phyloP scores from a whole-genome alignment of 495 filamentous ascomycete species.

The Penicillium soppii region DNA sequence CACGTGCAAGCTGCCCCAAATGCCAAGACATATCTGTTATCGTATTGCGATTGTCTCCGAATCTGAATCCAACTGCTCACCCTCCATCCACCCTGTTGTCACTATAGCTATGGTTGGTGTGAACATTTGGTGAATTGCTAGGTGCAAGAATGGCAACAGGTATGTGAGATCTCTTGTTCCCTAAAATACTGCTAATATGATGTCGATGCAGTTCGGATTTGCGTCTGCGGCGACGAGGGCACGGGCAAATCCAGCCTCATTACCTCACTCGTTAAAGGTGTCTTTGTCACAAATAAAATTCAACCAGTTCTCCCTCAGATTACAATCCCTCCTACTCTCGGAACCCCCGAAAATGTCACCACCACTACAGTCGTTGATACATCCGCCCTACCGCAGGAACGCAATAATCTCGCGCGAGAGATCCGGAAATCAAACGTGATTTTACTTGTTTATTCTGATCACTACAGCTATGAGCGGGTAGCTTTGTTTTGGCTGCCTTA shows the following conservation, averaged over 20 bases:
- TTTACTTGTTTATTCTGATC: conserved; percentile 93
- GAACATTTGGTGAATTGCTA: not conserved
- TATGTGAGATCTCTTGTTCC: conserved; percentile 12
- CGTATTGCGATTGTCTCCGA: conserved; percentile 1
- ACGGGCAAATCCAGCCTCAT: conserved; percentile 57
- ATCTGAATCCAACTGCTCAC: not conserved
- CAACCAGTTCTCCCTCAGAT: conserved; percentile 92
- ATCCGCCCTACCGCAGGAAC: conserved; percentile 90
- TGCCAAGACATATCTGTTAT: conserved; percentile 7
- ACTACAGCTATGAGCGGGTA: conserved; percentile 97
- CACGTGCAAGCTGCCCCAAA: not conserved
- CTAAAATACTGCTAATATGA: conserved; percentile 8
- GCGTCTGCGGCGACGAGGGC: conserved; percentile 92
- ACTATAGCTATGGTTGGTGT: not conserved
- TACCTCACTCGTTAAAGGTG: conserved; percentile 80
- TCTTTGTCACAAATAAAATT: conserved; percentile 90
- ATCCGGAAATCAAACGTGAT: conserved; percentile 97
- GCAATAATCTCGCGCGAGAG: conserved; percentile 83
- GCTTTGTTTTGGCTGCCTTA: conserved; percentile 97
- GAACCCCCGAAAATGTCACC: conserved; percentile 90
- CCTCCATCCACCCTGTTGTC: not conserved
- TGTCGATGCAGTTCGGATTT: conserved; percentile 71
- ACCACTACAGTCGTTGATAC: conserved; percentile 96
- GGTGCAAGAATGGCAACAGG: conserved; percentile 33
- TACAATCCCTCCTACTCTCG: conserved; percentile 83